Conservation (phyloP, 1,284 basidiomycete genomes). For the Fomitopsis schrenkii region DNA sequence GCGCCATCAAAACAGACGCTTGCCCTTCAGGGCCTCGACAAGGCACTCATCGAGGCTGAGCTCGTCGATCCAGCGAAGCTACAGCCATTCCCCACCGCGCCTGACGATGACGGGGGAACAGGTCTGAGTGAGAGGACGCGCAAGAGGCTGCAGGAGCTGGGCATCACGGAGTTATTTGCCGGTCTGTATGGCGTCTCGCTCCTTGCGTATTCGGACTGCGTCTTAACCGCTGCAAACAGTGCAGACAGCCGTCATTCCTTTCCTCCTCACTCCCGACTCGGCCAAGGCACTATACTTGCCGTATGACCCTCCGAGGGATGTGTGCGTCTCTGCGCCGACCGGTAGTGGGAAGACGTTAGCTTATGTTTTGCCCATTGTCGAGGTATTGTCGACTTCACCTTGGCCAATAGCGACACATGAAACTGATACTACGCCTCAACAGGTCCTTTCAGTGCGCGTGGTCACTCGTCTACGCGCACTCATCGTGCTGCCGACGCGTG, state of each 20-base stretch:
- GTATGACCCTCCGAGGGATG: slow-evolving; percentile 70
- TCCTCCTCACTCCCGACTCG: slow-evolving; percentile 49
- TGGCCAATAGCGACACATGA: neutral
- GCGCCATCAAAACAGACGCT: slow-evolving; percentile 68
- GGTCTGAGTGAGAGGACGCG: slow-evolving; percentile 61
- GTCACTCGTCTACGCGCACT: slow-evolving; percentile 88
- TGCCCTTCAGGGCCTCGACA: slow-evolving; percentile 75
- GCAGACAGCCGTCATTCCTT: slow-evolving; percentile 79
- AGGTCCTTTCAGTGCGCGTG: slow-evolving; percentile 71
- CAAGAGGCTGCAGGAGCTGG: slow-evolving; percentile 66
- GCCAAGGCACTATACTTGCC: slow-evolving; percentile 64
- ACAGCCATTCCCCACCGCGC: slow-evolving; percentile 43
- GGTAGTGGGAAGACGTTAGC: slow-evolving; percentile 97
- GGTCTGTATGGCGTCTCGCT: slow-evolving; percentile 46
- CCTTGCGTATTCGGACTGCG: neutral
- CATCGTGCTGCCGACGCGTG: slow-evolving; percentile 90
- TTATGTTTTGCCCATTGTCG: slow-evolving; percentile 90
- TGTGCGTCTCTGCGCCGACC: slow-evolving; percentile 97
- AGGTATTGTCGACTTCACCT: slow-evolving; percentile 44
- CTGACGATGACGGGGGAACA: slow-evolving; percentile 35
- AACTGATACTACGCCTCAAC: neutral
- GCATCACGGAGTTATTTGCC: slow-evolving; percentile 82
- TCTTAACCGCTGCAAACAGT: slow-evolving; percentile 42
- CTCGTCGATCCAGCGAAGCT: slow-evolving; percentile 59
- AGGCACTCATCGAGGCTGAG: slow-evolving; percentile 68